A percentile compares a stretch with the other conserved stretches of the same genome.
These are phyloP conservation scores for Cetradonia linearis DNA, from an alignment of 495 filamentous ascomycete genomes.

Conservation along the genomic window DNA sequence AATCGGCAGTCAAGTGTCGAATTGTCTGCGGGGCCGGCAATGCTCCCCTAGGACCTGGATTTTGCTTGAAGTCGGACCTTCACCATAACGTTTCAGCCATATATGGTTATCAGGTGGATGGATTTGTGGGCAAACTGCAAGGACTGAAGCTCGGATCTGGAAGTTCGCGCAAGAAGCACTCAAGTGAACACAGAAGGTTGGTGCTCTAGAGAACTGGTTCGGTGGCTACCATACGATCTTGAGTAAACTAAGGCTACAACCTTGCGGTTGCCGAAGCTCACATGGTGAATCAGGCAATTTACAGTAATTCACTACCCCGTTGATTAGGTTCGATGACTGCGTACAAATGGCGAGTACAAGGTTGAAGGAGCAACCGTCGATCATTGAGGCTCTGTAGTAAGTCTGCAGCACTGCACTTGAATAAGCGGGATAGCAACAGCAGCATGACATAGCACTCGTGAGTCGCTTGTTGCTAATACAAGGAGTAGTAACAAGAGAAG, in stretches of 20 bases:
- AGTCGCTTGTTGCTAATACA: neutral
- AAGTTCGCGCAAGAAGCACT: neutral
- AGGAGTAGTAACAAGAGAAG: neutral
- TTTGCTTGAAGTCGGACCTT: neutral
- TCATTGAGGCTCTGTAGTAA: neutral
- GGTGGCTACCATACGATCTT: neutral
- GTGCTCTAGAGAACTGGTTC: neutral
- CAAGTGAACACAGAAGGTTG: neutral
- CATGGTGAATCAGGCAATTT: neutral
- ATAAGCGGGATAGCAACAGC: neutral
- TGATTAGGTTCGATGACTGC: neutral
- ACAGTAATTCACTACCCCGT: neutral
- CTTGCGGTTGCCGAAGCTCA: neutral
- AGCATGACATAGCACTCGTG: too few species aligned
- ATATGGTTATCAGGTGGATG: neutral
- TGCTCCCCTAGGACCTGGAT: neutral
- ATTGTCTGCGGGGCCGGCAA: neutral
- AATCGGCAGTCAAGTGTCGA: neutral
- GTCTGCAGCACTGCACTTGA: neutral
- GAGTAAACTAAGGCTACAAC: neutral
- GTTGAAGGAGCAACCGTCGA: neutral
- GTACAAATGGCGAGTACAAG: neutral
- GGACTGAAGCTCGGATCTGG: neutral
- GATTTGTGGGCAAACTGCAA: neutral
- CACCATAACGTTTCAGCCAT: neutral